Percentiles rank a stretch among this genome's conserved stretches.
phyloP scores from a whole-genome alignment of 2,329 filamentous ascomycete genomes.

The Hypomyces perniciosus region DNA sequence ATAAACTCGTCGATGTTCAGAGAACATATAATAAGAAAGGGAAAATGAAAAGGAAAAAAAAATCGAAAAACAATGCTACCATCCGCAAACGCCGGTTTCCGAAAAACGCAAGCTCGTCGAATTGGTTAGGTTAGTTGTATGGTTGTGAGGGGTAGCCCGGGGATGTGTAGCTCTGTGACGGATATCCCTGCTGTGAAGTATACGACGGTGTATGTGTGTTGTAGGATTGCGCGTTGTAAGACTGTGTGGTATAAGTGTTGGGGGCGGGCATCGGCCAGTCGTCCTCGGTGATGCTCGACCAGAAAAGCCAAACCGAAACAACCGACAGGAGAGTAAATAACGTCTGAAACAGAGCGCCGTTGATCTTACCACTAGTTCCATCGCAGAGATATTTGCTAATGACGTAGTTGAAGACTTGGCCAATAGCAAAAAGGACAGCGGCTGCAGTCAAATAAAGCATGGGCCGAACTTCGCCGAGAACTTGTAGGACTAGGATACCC shows the following conservation, averaged over 20 bases:
- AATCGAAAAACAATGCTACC: conserved; percentile 16
- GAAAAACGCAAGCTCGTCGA: conserved; percentile 10
- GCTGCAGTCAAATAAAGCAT: conserved; percentile 80
- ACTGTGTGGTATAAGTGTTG: conserved; percentile 32
- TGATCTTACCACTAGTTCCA: conserved; percentile 77
- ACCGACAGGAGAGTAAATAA: conserved; percentile 86
- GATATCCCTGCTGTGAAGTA: conserved; percentile 1
- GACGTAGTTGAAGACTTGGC: conserved; percentile 94
- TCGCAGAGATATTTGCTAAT: conserved; percentile 87
- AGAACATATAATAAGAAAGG: conserved; percentile 3
- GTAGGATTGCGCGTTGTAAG: neutral
- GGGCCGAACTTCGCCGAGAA: conserved; percentile 84
- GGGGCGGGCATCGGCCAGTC: conserved; percentile 71
- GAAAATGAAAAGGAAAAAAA: conserved; percentile 13
- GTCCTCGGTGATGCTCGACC: conserved; percentile 98
- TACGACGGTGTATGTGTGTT: neutral
- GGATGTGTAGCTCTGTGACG: conserved; percentile 1
- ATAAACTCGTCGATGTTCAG: conserved; percentile 8
- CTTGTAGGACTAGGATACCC: conserved; percentile 70
- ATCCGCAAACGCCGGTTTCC: conserved; percentile 20
- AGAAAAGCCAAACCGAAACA: conserved; percentile 84
- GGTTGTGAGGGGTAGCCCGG: conserved; percentile 7
- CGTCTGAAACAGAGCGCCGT: conserved; percentile 88
- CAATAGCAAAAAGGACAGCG: conserved; percentile 77
- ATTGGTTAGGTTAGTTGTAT: conserved; percentile 7